These are phyloP conservation scores for Amesomyces nigricolor DNA, from an alignment of 2,329 filamentous ascomycete genomes.

Conservation along the genomic window DNA sequence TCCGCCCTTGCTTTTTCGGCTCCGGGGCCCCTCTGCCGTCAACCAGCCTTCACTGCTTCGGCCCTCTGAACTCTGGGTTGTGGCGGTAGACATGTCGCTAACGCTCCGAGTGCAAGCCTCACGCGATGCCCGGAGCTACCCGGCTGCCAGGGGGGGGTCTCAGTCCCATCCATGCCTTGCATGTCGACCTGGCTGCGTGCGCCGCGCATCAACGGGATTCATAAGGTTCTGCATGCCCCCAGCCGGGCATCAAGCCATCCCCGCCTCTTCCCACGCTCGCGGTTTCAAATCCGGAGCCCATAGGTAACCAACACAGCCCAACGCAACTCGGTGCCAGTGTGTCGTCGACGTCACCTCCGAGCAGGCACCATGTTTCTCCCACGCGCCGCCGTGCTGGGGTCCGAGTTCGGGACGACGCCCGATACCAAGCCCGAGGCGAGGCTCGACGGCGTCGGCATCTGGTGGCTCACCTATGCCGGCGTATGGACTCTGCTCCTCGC, in stretches of 20 bases:
- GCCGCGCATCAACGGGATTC: not conserved
- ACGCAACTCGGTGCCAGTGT: too few relatives aligned
- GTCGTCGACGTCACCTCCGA: not conserved
- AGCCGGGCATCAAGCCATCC: not conserved
- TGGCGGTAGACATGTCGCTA: too few relatives aligned
- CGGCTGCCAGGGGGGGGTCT: not conserved
- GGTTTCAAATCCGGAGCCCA: not conserved
- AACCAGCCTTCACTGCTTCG: too few relatives aligned
- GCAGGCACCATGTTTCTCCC: constrained; percentile 20
- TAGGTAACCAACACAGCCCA: not conserved
- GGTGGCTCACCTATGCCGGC: constrained; percentile 35
- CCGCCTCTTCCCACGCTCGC: not conserved
- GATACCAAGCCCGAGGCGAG: constrained; percentile 31
- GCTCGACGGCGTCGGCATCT: constrained; percentile 38
- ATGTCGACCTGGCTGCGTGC: not conserved
- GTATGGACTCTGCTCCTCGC: constrained; percentile 38
- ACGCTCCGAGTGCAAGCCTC: not conserved
- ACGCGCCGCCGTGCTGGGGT: constrained; percentile 24
- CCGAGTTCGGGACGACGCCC: constrained; percentile 31
- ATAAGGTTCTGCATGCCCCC: not conserved
- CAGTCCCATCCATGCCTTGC: not conserved
- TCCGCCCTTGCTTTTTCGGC: not conserved
- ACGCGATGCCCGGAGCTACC: not conserved
- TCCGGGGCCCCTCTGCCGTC: too few relatives aligned
- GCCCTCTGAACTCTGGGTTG: too few relatives aligned